Evolutionary conservation across 192 early-diverging fungal species (phyloP).

Genomic region (Helicostylum pulchrum): DNA sequence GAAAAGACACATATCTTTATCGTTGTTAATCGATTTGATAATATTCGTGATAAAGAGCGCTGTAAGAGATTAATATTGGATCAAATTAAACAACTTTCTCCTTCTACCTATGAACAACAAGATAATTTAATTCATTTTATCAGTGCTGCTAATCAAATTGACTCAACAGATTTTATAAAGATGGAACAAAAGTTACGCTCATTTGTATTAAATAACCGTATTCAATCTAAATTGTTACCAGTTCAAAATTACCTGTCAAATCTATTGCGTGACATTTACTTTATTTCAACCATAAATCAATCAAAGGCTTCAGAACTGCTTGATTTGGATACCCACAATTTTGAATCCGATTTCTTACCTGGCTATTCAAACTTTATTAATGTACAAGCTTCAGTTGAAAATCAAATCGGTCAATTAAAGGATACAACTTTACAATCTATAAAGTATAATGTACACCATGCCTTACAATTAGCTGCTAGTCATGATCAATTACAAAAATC

Average conservation of each 20-base stretch:
- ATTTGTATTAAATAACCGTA: slow-evolving; percentile 92
- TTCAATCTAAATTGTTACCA: slow-evolving; percentile 88
- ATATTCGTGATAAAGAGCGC: slow-evolving; percentile 87
- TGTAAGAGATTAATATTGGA: slow-evolving; percentile 89
- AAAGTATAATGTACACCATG: background rate
- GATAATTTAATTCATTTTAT: slow-evolving; percentile 95
- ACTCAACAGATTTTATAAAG: slow-evolving; percentile 56
- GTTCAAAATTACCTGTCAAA: slow-evolving; percentile 85
- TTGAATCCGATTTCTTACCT: slow-evolving; percentile 60
- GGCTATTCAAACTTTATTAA: slow-evolving; percentile 66
- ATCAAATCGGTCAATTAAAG: slow-evolving; percentile 51
- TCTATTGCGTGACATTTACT: slow-evolving; percentile 73
- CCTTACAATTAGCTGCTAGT: background rate
- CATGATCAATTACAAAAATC: background rate
- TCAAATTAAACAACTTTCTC: slow-evolving; percentile 92
- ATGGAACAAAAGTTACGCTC: slow-evolving; percentile 80
- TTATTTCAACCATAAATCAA: slow-evolving; percentile 67
- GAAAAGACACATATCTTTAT: slow-evolving; percentile 98
- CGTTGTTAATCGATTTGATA: slow-evolving; percentile 95
- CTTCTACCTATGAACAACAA: slow-evolving; percentile 80
- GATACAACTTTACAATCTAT: slow-evolving; percentile 14
- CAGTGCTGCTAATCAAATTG: slow-evolving; percentile 49
- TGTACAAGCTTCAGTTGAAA: slow-evolving; percentile 63
- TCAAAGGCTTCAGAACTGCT: slow-evolving; percentile 54
- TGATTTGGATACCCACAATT: slow-evolving; percentile 51